A percentile compares a stretch with the other conserved stretches of the same genome.
phyloP scores from a whole-genome alignment of 371 early-diverging fungal species.

The Lichtheimia hyalospora region DNA sequence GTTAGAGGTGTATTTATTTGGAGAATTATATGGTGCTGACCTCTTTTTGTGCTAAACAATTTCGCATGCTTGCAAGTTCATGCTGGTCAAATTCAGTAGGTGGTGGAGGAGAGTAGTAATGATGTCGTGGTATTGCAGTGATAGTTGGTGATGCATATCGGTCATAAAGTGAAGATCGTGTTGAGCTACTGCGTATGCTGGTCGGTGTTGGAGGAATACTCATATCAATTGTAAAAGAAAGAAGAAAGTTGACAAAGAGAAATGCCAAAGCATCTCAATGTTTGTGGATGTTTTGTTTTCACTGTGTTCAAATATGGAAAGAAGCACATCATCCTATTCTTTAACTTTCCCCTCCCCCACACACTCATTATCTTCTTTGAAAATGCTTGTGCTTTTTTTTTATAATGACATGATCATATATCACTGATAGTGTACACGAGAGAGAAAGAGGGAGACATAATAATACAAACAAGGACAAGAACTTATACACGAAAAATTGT shows the following conservation, averaged over 20 bases:
- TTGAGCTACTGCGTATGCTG: neutral
- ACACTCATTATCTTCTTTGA: no score
- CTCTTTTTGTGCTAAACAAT: neutral
- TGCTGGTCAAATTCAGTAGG: neutral
- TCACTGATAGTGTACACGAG: no score
- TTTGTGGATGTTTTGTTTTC: no score
- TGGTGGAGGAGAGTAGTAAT: no score
- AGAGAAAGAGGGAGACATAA: no score
- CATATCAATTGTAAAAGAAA: neutral
- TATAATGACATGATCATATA: no score
- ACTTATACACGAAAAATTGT: no score
- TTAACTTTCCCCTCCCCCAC: no score
- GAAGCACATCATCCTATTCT: no score
- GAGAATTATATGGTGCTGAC: neutral
- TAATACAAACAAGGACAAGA: no score
- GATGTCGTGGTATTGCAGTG: neutral
- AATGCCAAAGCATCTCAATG: neutral
- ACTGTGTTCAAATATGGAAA: no score
- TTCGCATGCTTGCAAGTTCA: neutral
- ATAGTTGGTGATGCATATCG: neutral
- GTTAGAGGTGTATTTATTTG: neutral
- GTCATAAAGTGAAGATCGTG: neutral
- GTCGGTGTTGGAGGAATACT: neutral
- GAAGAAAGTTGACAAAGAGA: neutral
- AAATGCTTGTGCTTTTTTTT: no score